Evolutionary conservation across 257 asterid species (phyloP).

Genomic region (Scutellaria galericulata): DNA sequence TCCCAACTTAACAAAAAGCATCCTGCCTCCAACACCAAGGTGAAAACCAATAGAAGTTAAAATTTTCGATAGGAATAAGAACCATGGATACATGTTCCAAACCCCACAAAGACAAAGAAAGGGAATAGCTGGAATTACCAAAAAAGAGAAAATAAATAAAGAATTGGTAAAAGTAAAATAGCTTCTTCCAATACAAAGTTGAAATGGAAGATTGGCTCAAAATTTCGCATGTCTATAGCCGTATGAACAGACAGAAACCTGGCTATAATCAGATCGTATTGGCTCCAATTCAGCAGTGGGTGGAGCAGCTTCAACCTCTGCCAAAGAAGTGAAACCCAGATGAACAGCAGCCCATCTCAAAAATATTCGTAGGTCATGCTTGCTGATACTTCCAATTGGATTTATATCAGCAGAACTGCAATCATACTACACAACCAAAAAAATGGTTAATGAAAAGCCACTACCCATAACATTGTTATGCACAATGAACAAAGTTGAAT

Average conservation of each 20-base stretch:
- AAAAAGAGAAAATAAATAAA: not conserved
- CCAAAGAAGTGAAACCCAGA: slow-evolving; percentile 86
- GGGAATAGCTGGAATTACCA: not conserved
- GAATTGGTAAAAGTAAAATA: not conserved
- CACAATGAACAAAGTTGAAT: slow-evolving; percentile 18
- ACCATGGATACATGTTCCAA: slow-evolving; percentile 14
- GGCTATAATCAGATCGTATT: slow-evolving; percentile 76
- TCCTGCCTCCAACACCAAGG: slow-evolving; percentile 3
- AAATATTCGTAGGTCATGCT: slow-evolving; percentile 82
- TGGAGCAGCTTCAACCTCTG: slow-evolving; percentile 91
- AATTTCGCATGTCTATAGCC: not conserved
- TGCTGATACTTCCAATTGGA: slow-evolving; percentile 95
- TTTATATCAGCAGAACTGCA: slow-evolving; percentile 98
- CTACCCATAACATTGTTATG: not conserved
- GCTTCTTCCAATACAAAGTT: not conserved
- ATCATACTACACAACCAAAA: slow-evolving; percentile 69
- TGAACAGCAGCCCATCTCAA: slow-evolving; percentile 87
- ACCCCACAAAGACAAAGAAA: not conserved
- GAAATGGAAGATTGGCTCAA: slow-evolving; percentile 1
- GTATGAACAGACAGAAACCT: slow-evolving; percentile 51
- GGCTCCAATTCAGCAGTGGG: slow-evolving; percentile 98
- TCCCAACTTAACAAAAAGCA: not conserved
- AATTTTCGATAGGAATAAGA: not conserved
- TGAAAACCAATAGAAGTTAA: not conserved
- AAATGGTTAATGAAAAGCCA: not conserved